Percentiles rank a stretch among this genome's conserved stretches.
Conservation (phyloP, 352 stramenopile genomes). For the Phytophthora uliginosa region DNA sequence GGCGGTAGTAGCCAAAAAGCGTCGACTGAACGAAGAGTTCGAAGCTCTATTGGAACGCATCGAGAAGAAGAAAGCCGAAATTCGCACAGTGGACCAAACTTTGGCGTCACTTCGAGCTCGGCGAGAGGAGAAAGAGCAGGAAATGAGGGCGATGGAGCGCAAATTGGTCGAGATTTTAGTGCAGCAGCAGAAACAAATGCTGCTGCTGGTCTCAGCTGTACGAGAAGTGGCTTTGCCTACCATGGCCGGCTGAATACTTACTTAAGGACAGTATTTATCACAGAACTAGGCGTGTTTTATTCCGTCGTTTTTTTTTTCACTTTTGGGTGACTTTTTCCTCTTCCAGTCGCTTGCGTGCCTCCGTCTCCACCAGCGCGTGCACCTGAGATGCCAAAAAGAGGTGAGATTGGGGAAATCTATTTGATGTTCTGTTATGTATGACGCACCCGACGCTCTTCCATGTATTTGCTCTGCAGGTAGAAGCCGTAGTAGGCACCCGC, state of each 20-base stretch:
- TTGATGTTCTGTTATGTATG: not conserved
- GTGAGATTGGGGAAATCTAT: constrained; percentile 7
- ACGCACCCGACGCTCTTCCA: constrained; percentile 79
- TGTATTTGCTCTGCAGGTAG: constrained; percentile 87
- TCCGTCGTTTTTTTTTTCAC: not conserved
- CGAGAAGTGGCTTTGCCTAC: constrained; percentile 43
- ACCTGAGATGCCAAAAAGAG: constrained; percentile 48
- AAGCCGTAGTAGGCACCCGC: constrained; percentile 83
- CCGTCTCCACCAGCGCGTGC: constrained; percentile 61
- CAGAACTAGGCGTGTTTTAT: constrained; percentile 20
- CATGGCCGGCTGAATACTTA: constrained; percentile 9
- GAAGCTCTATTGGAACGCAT: constrained; percentile 79
- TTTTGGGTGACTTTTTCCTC: constrained; percentile 38
- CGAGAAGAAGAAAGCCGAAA: constrained; percentile 74
- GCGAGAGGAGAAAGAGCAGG: constrained; percentile 77
- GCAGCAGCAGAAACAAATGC: constrained; percentile 86
- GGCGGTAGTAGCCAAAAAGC: constrained; percentile 78
- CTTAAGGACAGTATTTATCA: constrained; percentile 26
- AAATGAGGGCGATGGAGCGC: constrained; percentile 82
- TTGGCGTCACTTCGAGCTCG: constrained; percentile 58
- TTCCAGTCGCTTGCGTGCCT: constrained; percentile 72
- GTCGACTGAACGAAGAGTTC: constrained; percentile 86
- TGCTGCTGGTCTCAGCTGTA: constrained; percentile 56
- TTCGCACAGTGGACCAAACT: constrained; percentile 73
- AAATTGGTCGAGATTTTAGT: constrained; percentile 89